These are phyloP conservation scores for Corrigiola litoralis DNA, from an alignment of 179 eudicot genomes.

Conservation along the genomic window DNA sequence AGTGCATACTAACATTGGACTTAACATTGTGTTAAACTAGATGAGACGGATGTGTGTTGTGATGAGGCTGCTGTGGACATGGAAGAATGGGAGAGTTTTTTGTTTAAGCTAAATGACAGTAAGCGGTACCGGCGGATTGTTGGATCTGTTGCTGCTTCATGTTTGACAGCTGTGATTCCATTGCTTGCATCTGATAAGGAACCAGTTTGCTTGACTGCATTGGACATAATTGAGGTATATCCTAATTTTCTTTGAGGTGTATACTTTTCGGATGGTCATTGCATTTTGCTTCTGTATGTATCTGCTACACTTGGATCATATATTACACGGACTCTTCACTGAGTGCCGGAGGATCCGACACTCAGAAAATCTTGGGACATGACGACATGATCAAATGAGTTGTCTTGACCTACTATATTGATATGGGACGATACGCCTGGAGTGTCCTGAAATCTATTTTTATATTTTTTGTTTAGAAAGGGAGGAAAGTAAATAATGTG, in stretches of 20 bases:
- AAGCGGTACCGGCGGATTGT: constrained; percentile 73
- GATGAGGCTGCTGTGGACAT: constrained; percentile 25
- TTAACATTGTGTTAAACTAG: constrained; percentile 21
- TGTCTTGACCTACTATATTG: too few relatives aligned
- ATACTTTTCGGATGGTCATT: neutral
- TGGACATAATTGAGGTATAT: constrained; percentile 75
- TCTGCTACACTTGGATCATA: too few relatives aligned
- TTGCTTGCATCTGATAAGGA: constrained; percentile 65
- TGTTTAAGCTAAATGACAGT: constrained; percentile 63
- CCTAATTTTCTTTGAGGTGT: neutral
- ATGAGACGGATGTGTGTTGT: constrained; percentile 7
- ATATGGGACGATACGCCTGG: too few relatives aligned
- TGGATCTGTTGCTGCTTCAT: constrained; percentile 85
- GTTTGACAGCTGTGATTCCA: constrained; percentile 69
- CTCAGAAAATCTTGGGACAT: too few relatives aligned
- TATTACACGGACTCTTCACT: too few relatives aligned
- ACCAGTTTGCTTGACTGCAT: constrained; percentile 57
- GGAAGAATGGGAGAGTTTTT: constrained; percentile 70
- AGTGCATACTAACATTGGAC: neutral
- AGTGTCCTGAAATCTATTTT: too few relatives aligned
- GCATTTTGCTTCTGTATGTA: too few relatives aligned
- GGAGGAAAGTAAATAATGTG: too few relatives aligned
- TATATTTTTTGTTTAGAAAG: too few relatives aligned
- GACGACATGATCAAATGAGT: too few relatives aligned
- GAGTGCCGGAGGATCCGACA: too few relatives aligned